Evolutionary conservation across 805 yeast genomes (phyloP).

Genomic region (Cyberlindnera galapagoensis): DNA sequence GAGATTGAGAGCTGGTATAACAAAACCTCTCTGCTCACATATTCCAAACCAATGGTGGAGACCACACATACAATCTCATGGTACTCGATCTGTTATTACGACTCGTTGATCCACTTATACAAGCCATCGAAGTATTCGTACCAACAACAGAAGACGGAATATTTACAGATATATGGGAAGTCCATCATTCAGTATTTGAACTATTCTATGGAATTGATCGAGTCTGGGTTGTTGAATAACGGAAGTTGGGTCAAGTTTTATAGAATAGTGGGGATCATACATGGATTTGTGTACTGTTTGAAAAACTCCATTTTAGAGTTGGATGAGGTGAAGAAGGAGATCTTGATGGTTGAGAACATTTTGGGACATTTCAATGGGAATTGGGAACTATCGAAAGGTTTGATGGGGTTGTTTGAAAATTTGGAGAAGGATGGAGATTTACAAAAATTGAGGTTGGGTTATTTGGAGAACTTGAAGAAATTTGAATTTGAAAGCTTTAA

Average conservation of each 20-base stretch:
- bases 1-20: slow-evolving; percentile 32
- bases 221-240: no score
- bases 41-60: slow-evolving; percentile 7
- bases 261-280: no score
- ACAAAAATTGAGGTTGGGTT: no score
- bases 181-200: no score
- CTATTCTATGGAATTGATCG: no score
- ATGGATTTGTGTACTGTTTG: slow-evolving; percentile 39
- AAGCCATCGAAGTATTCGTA: no score
- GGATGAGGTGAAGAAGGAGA: slow-evolving; percentile 38
- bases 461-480: no score
- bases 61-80: slow-evolving; percentile 21
- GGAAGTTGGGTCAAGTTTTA: no score
- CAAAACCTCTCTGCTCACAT: slow-evolving; percentile 15
- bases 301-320: slow-evolving; percentile 42
- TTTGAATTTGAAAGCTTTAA: no score
- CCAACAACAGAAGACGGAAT: no score
- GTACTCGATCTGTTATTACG: slow-evolving; percentile 38
- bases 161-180: no score
- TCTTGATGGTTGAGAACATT: slow-evolving; percentile 39
- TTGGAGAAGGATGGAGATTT: no score
- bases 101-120: slow-evolving; percentile 38
- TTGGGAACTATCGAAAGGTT: slow-evolving; percentile 41
- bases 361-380: slow-evolving; percentile 38
- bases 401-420: slow-evolving; percentile 35